These are phyloP conservation scores for Exophiala spinifera DNA, from an alignment of 2,329 filamentous ascomycete genomes.

Conservation along the genomic window DNA sequence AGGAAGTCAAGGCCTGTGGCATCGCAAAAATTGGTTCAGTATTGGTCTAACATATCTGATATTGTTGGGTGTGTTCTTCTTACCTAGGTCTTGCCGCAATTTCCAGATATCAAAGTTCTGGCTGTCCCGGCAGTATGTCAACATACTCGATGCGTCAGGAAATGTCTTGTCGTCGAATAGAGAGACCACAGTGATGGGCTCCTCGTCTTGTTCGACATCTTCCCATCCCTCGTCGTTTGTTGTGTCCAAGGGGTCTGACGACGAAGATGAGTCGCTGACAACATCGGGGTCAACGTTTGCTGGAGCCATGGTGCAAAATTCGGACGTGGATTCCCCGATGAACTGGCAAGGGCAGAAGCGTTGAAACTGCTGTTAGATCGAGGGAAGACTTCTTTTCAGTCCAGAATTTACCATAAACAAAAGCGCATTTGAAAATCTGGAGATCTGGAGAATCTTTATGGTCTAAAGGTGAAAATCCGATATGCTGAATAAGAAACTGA, in stretches of 20 bases:
- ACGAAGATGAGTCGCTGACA: conserved; percentile 17
- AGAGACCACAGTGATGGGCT: conserved; percentile 63
- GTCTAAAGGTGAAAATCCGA: too few species aligned
- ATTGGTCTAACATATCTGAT: too few species aligned
- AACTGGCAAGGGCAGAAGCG: too few species aligned
- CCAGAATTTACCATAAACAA: too few species aligned
- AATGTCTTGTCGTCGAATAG: conserved; percentile 67
- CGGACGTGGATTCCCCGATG: background rate
- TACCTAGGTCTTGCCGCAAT: conserved; percentile 52
- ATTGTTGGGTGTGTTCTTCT: conserved; percentile 20
- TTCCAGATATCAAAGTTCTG: conserved; percentile 65
- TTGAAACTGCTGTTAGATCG: too few species aligned
- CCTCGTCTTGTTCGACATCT: conserved; percentile 59
- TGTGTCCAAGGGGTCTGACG: conserved; percentile 41
- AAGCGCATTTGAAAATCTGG: too few species aligned
- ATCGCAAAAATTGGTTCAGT: too few species aligned
- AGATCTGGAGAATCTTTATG: too few species aligned
- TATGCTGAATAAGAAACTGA: too few species aligned
- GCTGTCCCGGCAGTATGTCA: conserved; percentile 65
- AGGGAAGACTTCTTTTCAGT: too few species aligned
- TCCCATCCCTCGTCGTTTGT: conserved; percentile 54
- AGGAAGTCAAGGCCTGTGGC: conserved; percentile 67
- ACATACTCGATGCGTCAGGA: conserved; percentile 61
- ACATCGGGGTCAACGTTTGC: conserved; percentile 1
- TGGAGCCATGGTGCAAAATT: conserved; percentile 3